A percentile compares a stretch with the other conserved stretches of the same genome.
Evolutionary conservation across 2,329 filamentous ascomycete genomes (phyloP).

Genomic region (Periconia digitata): DNA sequence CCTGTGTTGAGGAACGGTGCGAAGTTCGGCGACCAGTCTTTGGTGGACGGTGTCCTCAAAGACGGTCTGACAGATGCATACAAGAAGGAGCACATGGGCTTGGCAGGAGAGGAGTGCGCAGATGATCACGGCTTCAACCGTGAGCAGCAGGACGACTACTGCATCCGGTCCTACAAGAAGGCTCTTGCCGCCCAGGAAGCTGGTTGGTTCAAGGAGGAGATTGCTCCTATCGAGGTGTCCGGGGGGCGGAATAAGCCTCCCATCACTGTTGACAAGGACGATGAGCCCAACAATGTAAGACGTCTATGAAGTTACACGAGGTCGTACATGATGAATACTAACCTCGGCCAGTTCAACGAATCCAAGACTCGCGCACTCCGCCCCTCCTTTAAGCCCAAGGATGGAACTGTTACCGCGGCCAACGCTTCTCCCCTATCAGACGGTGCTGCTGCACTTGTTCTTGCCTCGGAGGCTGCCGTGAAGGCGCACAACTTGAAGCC

Average conservation of each 20-base stretch:
- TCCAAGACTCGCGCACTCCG: constrained; percentile 58
- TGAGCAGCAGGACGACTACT: constrained; percentile 91
- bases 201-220: constrained; percentile 82
- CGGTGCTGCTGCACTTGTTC: constrained; percentile 86
- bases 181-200: constrained; percentile 82
- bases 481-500: constrained; percentile 90
- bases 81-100: constrained; percentile 95
- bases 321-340: constrained; percentile 11
- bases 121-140: constrained; percentile 78
- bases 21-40: constrained; percentile 89
- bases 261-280: constrained; percentile 78
- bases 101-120: constrained; percentile 90
- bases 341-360: constrained; percentile 51
- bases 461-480: constrained; percentile 91
- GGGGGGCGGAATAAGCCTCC: constrained; percentile 89
- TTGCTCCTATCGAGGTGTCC: constrained; percentile 83
- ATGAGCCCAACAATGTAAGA: constrained; percentile 91
- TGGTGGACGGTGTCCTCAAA: constrained; percentile 90
- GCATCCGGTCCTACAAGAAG: constrained; percentile 92
- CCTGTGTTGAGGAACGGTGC: constrained; percentile 81
- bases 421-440: constrained; percentile 97
- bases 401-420: constrained; percentile 89
- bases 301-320: constrained; percentile 24
- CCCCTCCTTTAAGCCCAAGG: constrained; percentile 77
- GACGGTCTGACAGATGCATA: constrained; percentile 95